These are phyloP conservation scores for Paramecium pentaurelia DNA, from an alignment of 73 alveolate species.

Conservation along the genomic window DNA sequence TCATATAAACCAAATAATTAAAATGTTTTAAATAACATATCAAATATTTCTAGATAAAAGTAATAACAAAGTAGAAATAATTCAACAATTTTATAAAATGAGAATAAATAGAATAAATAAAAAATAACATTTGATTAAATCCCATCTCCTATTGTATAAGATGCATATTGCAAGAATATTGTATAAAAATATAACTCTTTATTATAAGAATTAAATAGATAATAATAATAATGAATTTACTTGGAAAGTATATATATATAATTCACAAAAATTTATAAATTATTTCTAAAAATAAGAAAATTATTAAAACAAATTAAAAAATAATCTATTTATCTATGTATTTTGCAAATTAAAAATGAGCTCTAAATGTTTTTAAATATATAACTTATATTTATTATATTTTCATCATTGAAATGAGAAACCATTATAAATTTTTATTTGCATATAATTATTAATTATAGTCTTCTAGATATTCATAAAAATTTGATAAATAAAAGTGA, in stretches of 20 bases:
- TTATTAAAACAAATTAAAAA: too few relatives aligned
- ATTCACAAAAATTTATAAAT: neutral
- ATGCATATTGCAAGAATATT: neutral
- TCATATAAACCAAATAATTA: neutral
- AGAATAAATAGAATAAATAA: neutral
- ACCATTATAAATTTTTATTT: too few relatives aligned
- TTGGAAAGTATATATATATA: neutral
- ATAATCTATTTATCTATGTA: neutral
- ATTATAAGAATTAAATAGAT: neutral
- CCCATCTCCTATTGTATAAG: constrained; percentile 4
- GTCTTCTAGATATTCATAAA: neutral
- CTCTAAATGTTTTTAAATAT: neutral
- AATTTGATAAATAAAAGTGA: neutral
- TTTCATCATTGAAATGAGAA: neutral
- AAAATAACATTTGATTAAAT: neutral
- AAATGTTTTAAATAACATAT: neutral
- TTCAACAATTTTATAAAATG: neutral
- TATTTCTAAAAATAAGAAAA: neutral
- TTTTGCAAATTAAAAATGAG: neutral
- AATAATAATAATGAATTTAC: neutral
- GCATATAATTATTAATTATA: neutral
- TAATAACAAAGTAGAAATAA: neutral
- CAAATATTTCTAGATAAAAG: neutral
- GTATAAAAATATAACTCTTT: neutral
- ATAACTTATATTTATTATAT: too few relatives aligned